phyloP scores from a whole-genome alignment of 2,329 filamentous ascomycete genomes.

The Amauroascus verrucosus region DNA sequence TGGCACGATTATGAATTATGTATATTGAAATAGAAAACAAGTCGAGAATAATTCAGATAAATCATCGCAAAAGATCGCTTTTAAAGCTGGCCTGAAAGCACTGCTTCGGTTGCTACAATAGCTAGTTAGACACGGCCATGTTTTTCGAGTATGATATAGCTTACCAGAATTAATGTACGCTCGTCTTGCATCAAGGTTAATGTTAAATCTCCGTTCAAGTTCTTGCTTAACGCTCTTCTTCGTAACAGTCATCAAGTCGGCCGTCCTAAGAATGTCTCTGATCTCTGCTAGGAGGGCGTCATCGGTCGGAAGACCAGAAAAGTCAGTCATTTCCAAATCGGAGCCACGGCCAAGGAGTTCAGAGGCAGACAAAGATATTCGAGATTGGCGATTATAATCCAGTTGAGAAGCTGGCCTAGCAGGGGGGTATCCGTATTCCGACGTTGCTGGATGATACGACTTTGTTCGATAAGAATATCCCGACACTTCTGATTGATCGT shows the following conservation, averaged over 20 bases:
- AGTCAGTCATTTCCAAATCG: conserved; percentile 64
- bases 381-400: conserved; percentile 50
- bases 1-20: conserved; percentile 4
- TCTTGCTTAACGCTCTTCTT: conserved; percentile 97
- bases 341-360: conserved; percentile 44
- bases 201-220: conserved; percentile 79
- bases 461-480: conserved; percentile 92
- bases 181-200: conserved; percentile 75
- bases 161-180: conserved; percentile 88
- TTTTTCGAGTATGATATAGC: conserved; percentile 28
- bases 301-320: conserved; percentile 70
- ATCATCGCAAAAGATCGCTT: background rate
- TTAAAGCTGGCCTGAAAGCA: conserved; percentile 64
- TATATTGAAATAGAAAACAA: background rate
- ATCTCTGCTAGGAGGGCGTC: conserved; percentile 90
- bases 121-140: background rate
- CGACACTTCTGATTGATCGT: conserved; percentile 82
- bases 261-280: conserved; percentile 78
- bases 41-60: background rate
- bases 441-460: conserved; percentile 49
- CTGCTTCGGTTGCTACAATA: conserved; percentile 58
- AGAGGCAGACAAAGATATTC: conserved; percentile 70
- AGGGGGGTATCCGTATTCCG: conserved; percentile 61
- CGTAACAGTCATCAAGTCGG: conserved; percentile 93
- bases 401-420: conserved; percentile 53